These are phyloP conservation scores for Sideroxylon spinosum DNA, from an alignment of 179 eudicot genomes.

Conservation along the genomic window DNA sequence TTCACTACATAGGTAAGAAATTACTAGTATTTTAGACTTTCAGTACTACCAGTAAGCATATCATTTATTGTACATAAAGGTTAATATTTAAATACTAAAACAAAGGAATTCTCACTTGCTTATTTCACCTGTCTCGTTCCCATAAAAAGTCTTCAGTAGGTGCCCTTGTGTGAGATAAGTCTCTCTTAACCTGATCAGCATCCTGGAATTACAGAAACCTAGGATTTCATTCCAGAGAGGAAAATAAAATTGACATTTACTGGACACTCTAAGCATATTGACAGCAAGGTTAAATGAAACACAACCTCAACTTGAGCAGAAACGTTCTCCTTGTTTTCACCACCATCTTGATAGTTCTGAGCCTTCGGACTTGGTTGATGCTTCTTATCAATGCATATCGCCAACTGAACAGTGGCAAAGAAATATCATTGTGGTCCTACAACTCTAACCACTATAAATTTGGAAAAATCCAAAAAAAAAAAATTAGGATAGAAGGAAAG, in stretches of 20 bases:
- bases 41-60: background rate
- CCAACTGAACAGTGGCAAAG: constrained; percentile 51
- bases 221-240: constrained; percentile 5
- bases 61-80: background rate
- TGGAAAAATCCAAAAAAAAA: background rate
- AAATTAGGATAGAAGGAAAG: background rate
- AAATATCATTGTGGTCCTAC: background rate
- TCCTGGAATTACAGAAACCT: constrained; percentile 39
- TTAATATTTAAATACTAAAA: constrained; percentile 13
- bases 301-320: constrained; percentile 37
- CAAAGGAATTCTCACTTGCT: constrained; percentile 43
- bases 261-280: constrained; percentile 1
- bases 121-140: constrained; percentile 61
- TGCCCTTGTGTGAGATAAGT: constrained; percentile 20
- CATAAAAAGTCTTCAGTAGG: constrained; percentile 15
- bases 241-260: background rate
- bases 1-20: background rate
- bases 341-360: constrained; percentile 44
- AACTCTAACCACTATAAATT: background rate
- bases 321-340: constrained; percentile 30
- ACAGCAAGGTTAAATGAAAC: constrained; percentile 14
- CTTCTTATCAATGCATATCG: constrained; percentile 78
- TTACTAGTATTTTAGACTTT: background rate
- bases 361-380: constrained; percentile 44
- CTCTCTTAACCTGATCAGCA: constrained; percentile 24